Base-by-base conservation (phyloP, 139 green algal genomes). In the Tetradesmus obliquus region DNA sequence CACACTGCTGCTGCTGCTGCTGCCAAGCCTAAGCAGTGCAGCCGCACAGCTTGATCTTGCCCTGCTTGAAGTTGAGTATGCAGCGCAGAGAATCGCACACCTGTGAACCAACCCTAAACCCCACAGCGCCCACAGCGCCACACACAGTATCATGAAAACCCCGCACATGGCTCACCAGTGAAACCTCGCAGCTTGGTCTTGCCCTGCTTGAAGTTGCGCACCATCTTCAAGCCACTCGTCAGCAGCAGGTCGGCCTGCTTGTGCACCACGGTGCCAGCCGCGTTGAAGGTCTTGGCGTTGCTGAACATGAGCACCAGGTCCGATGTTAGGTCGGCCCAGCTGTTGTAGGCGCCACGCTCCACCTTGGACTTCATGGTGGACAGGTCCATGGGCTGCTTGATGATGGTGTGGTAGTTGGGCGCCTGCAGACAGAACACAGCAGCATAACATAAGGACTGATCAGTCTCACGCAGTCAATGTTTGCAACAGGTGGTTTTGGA, bases 381-480 rank as follows among this genome's bases (percentile, higher is more conserved):
- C 66, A 98, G 95, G 92, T 98, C 97, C 97, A 98, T 98, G 45
- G 96, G 96, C 45, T 96, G 69, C 82, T 96, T 95, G 86, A 98
- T 96, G 45, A 96, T 90, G 8, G 51, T 58, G 80, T 86, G 95
- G 93, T 97, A 97, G 55, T 89, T 89, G 5, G 95, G 95, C 17
- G 95, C 95, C 92, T 90, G 53, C 45, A 88, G n/a, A 45, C n/a
- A n/a, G n/a, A n/a, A n/a, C n/a, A 24, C 0, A 55, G 69, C 84
- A 79, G 32, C 24, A 83, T 20, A 57, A 2, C 20, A 17, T 55
- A 1, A 76, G 66, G 1, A 71, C 60, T 71, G 60, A 71, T 71
- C 60, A 71, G 10, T 71, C 60, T 71, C 8, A 19, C 60, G 10
- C 60, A 71, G 8, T 19, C 60, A 71, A n/a, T n/a, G n/a, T n/a